Conservation (phyloP, 2,329 filamentous ascomycete species). For the Mycogone perniciosa region DNA sequence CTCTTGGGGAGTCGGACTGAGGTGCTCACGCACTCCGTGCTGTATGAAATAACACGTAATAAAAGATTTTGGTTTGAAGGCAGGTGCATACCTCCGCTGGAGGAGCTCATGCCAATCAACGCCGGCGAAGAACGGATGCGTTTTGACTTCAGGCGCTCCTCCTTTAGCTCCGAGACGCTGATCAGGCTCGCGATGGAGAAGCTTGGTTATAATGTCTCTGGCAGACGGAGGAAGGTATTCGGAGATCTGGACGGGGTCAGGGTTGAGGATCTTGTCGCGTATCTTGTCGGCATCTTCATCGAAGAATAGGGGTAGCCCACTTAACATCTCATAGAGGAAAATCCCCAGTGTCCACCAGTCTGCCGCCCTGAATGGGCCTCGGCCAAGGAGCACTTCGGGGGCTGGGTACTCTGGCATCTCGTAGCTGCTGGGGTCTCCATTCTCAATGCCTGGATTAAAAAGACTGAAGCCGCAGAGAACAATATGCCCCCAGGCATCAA, state of each 20-base stretch:
- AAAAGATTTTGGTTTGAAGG: no score
- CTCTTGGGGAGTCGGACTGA: neutral
- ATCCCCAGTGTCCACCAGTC: conserved; percentile 93
- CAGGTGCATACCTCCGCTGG: neutral
- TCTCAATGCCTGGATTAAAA: conserved; percentile 89
- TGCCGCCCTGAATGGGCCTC: conserved; percentile 84
- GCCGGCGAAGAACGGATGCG: conserved; percentile 6
- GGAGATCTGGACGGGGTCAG: neutral
- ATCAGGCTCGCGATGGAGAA: conserved; percentile 1
- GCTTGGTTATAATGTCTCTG: neutral
- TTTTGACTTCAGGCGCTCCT: conserved; percentile 2
- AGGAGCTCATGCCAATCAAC: conserved; percentile 5
- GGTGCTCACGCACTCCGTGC: neutral
- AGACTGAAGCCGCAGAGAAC: conserved; percentile 85
- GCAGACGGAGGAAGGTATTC: neutral
- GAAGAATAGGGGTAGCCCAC: conserved; percentile 81
- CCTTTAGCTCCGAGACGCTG: neutral
- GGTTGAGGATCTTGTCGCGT: neutral
- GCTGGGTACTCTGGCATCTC: conserved; percentile 86
- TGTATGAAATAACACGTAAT: no score
- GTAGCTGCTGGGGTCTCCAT: conserved; percentile 68
- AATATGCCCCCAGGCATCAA: conserved; percentile 87
- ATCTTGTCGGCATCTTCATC: conserved; percentile 35
- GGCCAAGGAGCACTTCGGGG: conserved; percentile 74
- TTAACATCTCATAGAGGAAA: conserved; percentile 87